These are phyloP conservation scores for Phlyctochytrium arcticum DNA, from an alignment of 192 early-diverging fungal species.

Conservation along the genomic window DNA sequence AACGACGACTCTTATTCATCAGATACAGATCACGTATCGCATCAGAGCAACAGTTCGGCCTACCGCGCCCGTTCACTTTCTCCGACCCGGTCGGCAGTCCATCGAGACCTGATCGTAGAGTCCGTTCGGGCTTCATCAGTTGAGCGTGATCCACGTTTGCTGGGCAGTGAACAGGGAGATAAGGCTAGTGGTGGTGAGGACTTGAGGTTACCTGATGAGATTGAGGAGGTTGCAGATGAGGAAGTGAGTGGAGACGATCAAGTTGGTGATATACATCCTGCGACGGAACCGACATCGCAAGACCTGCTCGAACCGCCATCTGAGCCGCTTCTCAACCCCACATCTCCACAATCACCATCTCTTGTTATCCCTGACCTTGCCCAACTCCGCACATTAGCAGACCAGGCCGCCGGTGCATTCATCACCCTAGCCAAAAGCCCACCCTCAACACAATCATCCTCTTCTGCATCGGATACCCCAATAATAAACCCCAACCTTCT, in stretches of 20 bases:
- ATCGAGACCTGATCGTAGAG: slow-evolving; percentile 26
- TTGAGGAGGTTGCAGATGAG: slow-evolving; percentile 7
- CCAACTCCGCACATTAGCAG: too few relatives aligned
- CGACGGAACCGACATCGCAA: neutral
- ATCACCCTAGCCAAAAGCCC: too few relatives aligned
- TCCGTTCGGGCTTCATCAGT: neutral
- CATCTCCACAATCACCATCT: too few relatives aligned
- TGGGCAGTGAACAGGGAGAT: neutral
- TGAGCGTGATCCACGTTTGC: neutral
- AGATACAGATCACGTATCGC: too few relatives aligned
- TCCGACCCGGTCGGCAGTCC: slow-evolving; percentile 9
- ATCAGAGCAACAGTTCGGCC: neutral
- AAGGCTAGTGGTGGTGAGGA: neutral
- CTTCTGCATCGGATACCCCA: too few relatives aligned
- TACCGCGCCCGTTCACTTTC: neutral
- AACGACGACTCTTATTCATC: neutral
- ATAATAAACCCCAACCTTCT: neutral
- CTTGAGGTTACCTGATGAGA: neutral
- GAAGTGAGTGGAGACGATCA: neutral
- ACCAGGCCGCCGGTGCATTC: too few relatives aligned
- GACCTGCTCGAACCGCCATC: neutral
- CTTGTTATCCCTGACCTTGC: too few relatives aligned
- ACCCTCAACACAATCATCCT: too few relatives aligned
- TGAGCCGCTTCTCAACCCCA: too few relatives aligned
- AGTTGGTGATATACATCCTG: neutral